phyloP scores from a whole-genome alignment of 306 rosid genomes.

The Cicer cuneatum region DNA sequence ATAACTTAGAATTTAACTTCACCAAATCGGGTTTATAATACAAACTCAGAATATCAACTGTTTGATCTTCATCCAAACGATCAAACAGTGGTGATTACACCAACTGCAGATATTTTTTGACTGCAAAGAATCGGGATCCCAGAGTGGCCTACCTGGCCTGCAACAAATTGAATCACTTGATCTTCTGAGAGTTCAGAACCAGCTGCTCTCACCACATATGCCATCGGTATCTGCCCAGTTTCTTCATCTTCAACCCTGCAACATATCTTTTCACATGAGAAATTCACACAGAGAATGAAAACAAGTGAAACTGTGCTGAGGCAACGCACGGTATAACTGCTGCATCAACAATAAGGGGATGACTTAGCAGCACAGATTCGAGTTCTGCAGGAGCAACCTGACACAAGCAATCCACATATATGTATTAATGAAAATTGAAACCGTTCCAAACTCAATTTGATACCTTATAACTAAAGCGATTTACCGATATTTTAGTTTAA shows the following conservation, averaged over 20 bases:
- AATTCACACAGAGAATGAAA: slow-evolving; percentile 32
- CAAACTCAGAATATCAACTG: not conserved
- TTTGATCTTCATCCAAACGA: not conserved
- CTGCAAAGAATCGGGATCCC: not conserved
- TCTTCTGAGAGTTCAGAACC: slow-evolving; percentile 63
- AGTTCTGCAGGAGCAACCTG: slow-evolving; percentile 97
- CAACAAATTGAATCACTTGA: slow-evolving; percentile 81
- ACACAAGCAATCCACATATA: slow-evolving; percentile 26
- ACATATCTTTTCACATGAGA: slow-evolving; percentile 21
- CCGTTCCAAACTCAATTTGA: slow-evolving; percentile 5
- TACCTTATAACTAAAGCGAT: slow-evolving; percentile 19
- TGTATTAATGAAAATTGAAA: slow-evolving; percentile 8
- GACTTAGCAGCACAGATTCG: slow-evolving; percentile 81
- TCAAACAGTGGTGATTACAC: not conserved
- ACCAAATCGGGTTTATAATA: not conserved
- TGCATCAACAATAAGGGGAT: slow-evolving; percentile 77
- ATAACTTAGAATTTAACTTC: not conserved
- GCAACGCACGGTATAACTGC: slow-evolving; percentile 83
- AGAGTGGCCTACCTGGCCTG: slow-evolving; percentile 62
- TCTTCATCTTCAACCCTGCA: slow-evolving; percentile 81
- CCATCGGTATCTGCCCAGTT: slow-evolving; percentile 92
- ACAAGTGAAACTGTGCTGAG: slow-evolving; percentile 6
- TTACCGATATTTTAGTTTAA: not conserved
- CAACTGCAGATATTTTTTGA: not conserved
- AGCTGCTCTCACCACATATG: slow-evolving; percentile 72